phyloP scores from a whole-genome alignment of 768 basidiomycete species.

The Tricholomella constricta region DNA sequence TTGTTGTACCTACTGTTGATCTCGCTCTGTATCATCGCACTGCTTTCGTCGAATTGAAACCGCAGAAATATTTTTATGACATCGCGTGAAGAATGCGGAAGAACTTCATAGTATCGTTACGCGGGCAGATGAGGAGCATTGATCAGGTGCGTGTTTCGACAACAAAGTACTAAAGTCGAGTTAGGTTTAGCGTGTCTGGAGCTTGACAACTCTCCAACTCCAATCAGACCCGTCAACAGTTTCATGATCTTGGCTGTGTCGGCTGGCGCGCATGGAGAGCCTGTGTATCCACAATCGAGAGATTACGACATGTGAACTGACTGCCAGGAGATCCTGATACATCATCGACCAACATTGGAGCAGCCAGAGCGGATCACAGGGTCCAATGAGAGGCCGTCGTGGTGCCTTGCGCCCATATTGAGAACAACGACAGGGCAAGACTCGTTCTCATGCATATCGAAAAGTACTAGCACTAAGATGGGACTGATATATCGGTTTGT shows the following conservation, averaged over 20 bases:
- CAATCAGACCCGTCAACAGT: background rate
- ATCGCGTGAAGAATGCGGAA: no score
- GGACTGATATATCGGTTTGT: background rate
- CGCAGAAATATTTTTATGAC: no score
- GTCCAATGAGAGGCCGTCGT: background rate
- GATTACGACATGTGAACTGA: background rate
- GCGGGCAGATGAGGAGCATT: no score
- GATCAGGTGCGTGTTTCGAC: no score
- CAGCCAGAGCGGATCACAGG: background rate
- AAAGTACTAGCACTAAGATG: background rate
- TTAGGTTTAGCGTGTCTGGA: background rate
- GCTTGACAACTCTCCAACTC: conserved; percentile 2
- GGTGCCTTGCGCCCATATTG: background rate
- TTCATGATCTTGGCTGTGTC: background rate
- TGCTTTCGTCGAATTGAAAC: background rate
- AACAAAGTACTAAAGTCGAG: background rate
- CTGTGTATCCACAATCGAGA: background rate
- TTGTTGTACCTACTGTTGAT: background rate
- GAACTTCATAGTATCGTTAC: no score
- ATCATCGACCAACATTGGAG: background rate
- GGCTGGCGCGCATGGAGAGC: no score
- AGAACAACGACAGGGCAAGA: background rate
- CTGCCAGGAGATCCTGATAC: background rate
- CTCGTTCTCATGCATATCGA: background rate
- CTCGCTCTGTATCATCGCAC: background rate